Evolutionary conservation across 345 rosid genomes (phyloP), one percentile per base, ranked within the genome.

Genomic region (Hevea brasiliensis): DNA sequence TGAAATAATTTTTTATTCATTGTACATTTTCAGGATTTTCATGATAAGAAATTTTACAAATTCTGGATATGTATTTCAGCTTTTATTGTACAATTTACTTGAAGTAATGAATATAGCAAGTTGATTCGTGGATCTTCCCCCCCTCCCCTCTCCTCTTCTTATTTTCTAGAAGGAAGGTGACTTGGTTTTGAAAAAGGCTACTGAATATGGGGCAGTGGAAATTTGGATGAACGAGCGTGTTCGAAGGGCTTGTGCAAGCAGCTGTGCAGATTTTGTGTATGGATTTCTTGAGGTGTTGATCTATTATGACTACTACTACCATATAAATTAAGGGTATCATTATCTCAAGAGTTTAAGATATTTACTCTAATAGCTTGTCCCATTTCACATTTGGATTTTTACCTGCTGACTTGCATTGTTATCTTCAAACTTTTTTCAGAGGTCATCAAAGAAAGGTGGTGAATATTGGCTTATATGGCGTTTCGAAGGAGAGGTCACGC

Each of bases 141-240:
- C 61, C n/a, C n/a, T n/a, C n/a, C n/a, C n/a, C n/a, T n/a, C n/a
- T n/a, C n/a, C n/a, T n/a, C n/a, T n/a, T 53, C 14, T 5, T 48
- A 23, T 72, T 80, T 42, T 44, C 23, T 77, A 83, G 89, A 86
- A 81, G 82, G 92, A 85, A 51, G 91, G 94, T 41, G 94, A 92
- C 80, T 84, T 90, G 73, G 97, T 95, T 45, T 68, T 95, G 89
- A 95, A 95, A 86, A 95, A 89, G 90, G 99, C 99, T 21, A 89
- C 95, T 67, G 96, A 92, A 75, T 92, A 87, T 61, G 99, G 98
- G 32, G 98, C 97, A 0, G 98, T 92, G 44, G 98, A 94, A 69
- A 94, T 94, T 76, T 94, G 98, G 98, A 94, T 94, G 97, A 94
- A 94, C 40, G 99, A 94, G 73, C 96, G 96, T 0, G 97, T 88